These are phyloP conservation scores for Cyclocybe aegerita DNA, from an alignment of 768 basidiomycete genomes.

Conservation along the genomic window DNA sequence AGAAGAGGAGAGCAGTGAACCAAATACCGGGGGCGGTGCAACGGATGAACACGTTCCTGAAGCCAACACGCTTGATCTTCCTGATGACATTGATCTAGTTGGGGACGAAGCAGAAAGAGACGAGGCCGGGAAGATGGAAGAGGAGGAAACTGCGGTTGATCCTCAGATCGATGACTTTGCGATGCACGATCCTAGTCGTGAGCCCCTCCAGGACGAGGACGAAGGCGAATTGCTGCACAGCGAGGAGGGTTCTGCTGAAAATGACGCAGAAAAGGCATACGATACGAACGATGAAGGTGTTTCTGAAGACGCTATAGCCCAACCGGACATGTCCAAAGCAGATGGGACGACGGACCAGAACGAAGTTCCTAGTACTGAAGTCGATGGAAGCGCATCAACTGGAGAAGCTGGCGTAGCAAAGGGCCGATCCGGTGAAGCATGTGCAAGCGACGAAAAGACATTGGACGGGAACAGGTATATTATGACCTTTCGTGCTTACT, in stretches of 20 bases:
- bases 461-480: conserved; percentile 34
- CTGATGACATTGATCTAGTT: conserved; percentile 78
- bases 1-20: conserved; percentile 36
- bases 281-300: conserved; percentile 2
- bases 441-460: conserved; percentile 25
- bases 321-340: conserved; percentile 43
- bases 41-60: conserved; percentile 79
- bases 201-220: conserved; percentile 3
- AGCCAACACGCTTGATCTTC: conserved; percentile 82
- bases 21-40: conserved; percentile 54
- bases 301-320: conserved; percentile 32
- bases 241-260: background rate
- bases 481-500: background rate
- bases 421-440: conserved; percentile 27
- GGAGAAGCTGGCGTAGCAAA: conserved; percentile 30
- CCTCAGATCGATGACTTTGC: conserved; percentile 16
- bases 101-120: conserved; percentile 35
- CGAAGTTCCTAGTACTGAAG: conserved; percentile 23
- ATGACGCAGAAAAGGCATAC: background rate
- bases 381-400: conserved; percentile 27
- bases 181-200: conserved; percentile 2
- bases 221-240: background rate
- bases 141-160: conserved; percentile 28
- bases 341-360: conserved; percentile 35
- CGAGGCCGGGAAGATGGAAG: conserved; percentile 33